phyloP scores from a whole-genome alignment of 2,329 filamentous ascomycete species.

The Aspergillus pseudonomiae region DNA sequence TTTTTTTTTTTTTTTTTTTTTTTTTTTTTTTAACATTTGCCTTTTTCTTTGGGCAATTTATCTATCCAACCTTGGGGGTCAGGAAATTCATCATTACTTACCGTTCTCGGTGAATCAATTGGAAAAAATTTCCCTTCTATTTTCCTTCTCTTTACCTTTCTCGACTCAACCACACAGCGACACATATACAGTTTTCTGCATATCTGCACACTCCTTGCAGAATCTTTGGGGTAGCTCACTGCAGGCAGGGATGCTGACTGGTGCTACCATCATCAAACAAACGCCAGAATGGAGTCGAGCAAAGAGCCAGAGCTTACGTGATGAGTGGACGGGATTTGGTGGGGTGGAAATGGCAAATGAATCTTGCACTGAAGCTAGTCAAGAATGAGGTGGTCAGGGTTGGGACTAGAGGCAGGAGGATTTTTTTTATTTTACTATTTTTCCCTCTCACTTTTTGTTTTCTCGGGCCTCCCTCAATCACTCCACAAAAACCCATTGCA shows the following conservation, averaged over 20 bases:
- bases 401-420: neutral
- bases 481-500: neutral
- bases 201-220: conserved; percentile 3
- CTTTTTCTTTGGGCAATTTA: neutral
- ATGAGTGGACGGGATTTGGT: conserved; percentile 4
- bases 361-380: neutral
- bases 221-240: conserved; percentile 2
- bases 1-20: neutral
- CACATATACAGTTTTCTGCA: conserved; percentile 2
- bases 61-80: neutral
- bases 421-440: neutral
- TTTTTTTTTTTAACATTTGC: neutral
- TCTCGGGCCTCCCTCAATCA: too few species aligned
- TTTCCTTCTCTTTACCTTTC: neutral
- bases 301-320: conserved; percentile 2
- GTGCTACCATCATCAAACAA: conserved; percentile 4
- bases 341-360: neutral
- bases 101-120: neutral
- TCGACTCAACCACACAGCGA: neutral
- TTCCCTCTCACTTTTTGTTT: neutral
- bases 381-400: conserved; percentile 1
- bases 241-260: neutral
- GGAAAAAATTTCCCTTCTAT: neutral
- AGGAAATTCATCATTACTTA: neutral
- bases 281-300: neutral